These are phyloP conservation scores for Botrytis squamosa DNA, from an alignment of 2,329 filamentous ascomycete genomes.

Conservation along the genomic window DNA sequence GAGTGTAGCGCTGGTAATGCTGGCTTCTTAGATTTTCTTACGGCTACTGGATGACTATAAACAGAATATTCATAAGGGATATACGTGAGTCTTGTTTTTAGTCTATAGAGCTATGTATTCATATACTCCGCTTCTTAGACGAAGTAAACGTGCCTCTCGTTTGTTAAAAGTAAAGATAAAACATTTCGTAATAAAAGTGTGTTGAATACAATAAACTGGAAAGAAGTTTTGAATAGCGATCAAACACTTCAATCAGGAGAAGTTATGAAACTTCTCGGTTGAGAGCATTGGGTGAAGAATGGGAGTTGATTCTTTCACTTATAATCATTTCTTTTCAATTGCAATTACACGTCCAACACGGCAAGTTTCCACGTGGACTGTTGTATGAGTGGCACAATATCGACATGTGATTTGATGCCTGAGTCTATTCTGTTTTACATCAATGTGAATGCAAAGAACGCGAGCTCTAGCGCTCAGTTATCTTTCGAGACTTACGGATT, in stretches of 20 bases:
- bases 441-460: not conserved
- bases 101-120: not conserved
- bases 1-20: not conserved
- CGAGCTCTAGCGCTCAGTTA: not conserved
- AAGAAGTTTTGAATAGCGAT: not conserved
- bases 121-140: not conserved
- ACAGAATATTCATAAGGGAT: not conserved
- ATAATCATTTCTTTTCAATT: not conserved
- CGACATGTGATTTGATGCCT: not conserved
- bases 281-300: not conserved
- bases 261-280: not conserved
- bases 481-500: not conserved
- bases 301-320: not conserved
- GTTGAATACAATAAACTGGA: not conserved
- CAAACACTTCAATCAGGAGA: not conserved
- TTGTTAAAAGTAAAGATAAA: not conserved
- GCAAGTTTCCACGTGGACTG: too few relatives aligned
- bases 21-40: not conserved
- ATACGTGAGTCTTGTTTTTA: not conserved
- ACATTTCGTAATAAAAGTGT: not conserved
- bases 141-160: accelerated
- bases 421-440: not conserved
- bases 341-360: too few relatives aligned
- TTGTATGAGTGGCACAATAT: not conserved
- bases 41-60: too few relatives aligned